Evolutionary conservation across 2,329 filamentous ascomycete genomes (phyloP).

Genomic region (Fusarium citri): DNA sequence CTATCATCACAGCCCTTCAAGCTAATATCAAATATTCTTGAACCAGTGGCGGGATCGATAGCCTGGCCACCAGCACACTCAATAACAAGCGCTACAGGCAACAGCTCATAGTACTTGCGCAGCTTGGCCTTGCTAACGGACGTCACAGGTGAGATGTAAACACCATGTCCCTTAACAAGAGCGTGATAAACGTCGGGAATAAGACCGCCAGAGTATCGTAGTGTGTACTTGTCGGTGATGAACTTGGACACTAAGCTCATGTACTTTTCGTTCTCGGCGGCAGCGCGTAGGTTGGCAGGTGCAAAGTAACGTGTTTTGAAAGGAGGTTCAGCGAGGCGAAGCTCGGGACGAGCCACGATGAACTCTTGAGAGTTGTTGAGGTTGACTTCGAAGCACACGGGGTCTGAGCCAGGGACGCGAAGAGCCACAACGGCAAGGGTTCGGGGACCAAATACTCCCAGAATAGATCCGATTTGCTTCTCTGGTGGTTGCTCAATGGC

Average conservation of each 20-base stretch:
- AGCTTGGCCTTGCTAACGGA: conserved; percentile 65
- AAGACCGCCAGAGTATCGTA: conserved; percentile 70
- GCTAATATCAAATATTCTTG: conserved; percentile 54
- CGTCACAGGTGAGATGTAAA: conserved; percentile 70
- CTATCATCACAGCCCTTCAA: conserved; percentile 61
- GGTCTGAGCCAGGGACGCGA: conserved; percentile 54
- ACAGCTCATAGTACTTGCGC: conserved; percentile 68
- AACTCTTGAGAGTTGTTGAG: conserved; percentile 47
- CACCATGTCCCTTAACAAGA: conserved; percentile 69
- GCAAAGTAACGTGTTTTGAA: conserved; percentile 69
- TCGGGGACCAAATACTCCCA: conserved; percentile 67
- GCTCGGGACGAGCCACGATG: conserved; percentile 55
- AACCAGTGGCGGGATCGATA: conserved; percentile 60
- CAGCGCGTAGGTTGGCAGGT: conserved; percentile 70
- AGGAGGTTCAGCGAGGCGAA: conserved; percentile 54
- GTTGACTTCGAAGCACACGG: conserved; percentile 65
- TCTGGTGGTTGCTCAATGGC: conserved; percentile 57
- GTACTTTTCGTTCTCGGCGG: conserved; percentile 63
- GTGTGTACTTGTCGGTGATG: conserved; percentile 65
- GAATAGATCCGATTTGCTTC: conserved; percentile 61
- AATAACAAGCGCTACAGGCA: conserved; percentile 68
- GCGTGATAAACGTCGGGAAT: conserved; percentile 71
- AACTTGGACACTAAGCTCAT: conserved; percentile 61
- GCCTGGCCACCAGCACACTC: conserved; percentile 70
- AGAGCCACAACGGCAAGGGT: conserved; percentile 68